Evolutionary conservation across 768 basidiomycete genomes (phyloP), one percentile per base, ranked within the genome.

Genomic region (Leccinum subtestaceum): DNA sequence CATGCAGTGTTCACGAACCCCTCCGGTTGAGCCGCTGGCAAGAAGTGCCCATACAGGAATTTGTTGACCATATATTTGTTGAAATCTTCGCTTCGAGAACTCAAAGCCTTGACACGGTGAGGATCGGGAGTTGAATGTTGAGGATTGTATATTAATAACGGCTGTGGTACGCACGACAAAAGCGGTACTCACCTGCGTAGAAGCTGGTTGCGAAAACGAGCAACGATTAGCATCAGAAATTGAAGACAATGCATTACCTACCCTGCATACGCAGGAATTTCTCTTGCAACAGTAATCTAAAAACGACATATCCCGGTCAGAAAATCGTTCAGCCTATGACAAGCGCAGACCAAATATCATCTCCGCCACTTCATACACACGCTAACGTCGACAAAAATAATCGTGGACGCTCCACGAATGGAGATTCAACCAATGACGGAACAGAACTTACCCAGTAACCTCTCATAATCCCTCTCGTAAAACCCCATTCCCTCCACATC

Each of bases 241-340:
- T 1, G 46, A 6, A 21, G 43, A 36, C 0, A 25, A 52, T 23
- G 32, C 6, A 15, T 23, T 9, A 54, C 63, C 29, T 52, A 73
- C 86, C 91, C 94, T 32, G 95, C 95, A 70, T 98, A 98, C 9
- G 95, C 96, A 2, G 97, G 97, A 36, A 98, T 94, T 74, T 99
- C 97, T 64, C 95, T 81, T 1, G 86, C 86, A 19, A 98, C 84
- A 0, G 97, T 98, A 12, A 94, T 81, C 94, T 95, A 66, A 10
- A 38, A 27, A 27, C 13, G 29, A 4, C 8, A 45, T 25, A 27
- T 27, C 8, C 3, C 11, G n/a, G 38, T 62, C 9, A 66, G 63
- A 49, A 32, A 32, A 25, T 25, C 9, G 25, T 29, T 49, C 19
- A 15, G 17, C 27, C 27, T 17, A 27, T 49, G 27, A n/a, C 3